Evolutionary conservation across 176 grass and related monocot species (phyloP), one percentile per base, ranked within the genome.

Genomic region (Paspalum vaginatum): DNA sequence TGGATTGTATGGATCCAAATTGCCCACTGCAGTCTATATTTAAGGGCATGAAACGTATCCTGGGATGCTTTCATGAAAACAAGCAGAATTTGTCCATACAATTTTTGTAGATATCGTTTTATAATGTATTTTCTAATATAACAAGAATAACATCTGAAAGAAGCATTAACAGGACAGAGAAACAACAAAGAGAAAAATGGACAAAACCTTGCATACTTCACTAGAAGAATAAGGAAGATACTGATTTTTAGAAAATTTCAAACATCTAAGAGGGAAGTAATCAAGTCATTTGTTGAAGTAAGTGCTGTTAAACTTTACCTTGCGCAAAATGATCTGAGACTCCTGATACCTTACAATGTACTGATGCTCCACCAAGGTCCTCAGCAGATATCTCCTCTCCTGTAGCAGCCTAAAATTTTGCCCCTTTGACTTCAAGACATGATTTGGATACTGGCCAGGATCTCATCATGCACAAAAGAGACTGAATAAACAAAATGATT

Each of bases 321-420:
- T 91, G 86, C 83, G 95, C 95, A 72, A 89, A 98, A 83, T 95
- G 84, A 90, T 98, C 95, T 38, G 95, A 93, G 40, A 98, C 92
- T 85, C 95, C 95, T 79, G 92, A 98, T 81, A 95, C 80, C 72
- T 91, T 98, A 85, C 95, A 98, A 91, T 98, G 95, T 67, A 98
- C 63, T 61, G 89, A 89, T 80, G 95, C 95, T 75, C 95, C 95
- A 93, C 95, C 95, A 83, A 98, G 89, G 86, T 98, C 92, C 88
- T 98, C 95, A 68, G 92, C 92, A 61, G 95, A 98, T 78, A 98
- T 89, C 83, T 95, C 92, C 80, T 95, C 95, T 52, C 95, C 95
- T 40, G 95, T 98, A 75, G 95, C 95, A 91, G 95, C 95, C 95
- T 98, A 79, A 91, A 91, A 54, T 62, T 82, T 79, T 85, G 41